Conservation (phyloP, 2,329 filamentous ascomycete genomes). For the Fusarium lyarnte region DNA sequence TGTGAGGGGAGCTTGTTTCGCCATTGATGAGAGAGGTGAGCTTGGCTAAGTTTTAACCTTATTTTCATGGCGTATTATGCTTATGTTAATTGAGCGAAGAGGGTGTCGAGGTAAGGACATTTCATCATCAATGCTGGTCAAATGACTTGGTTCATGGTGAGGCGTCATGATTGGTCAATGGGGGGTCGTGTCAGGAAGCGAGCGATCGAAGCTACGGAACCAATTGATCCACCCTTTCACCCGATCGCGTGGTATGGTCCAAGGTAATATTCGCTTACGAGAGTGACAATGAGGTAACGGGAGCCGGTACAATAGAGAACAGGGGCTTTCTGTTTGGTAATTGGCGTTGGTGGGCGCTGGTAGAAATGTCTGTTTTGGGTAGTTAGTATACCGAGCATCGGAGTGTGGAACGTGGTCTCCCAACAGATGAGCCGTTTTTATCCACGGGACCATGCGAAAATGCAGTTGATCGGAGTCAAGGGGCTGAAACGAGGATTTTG, state of each 20-base stretch:
- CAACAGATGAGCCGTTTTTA: background rate
- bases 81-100: background rate
- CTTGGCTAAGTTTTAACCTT: background rate
- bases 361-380: background rate
- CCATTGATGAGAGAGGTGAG: background rate
- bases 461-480: too few species aligned
- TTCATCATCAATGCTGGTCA: background rate
- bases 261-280: background rate
- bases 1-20: background rate
- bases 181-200: background rate
- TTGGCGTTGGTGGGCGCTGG: background rate
- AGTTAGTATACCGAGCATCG: background rate
- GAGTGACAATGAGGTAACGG: background rate
- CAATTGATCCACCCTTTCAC: background rate
- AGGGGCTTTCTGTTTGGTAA: background rate
- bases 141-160: background rate
- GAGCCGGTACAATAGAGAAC: background rate
- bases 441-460: background rate
- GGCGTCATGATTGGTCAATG: background rate
- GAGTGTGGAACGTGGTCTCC: accelerated
- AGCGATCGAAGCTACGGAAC: background rate
- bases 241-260: background rate
- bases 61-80: background rate
- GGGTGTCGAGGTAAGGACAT: background rate
- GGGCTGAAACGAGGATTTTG: too few species aligned